Evolutionary conservation across 2,329 filamentous ascomycete species (phyloP).

Genomic region (Coniochaeta sp.): DNA sequence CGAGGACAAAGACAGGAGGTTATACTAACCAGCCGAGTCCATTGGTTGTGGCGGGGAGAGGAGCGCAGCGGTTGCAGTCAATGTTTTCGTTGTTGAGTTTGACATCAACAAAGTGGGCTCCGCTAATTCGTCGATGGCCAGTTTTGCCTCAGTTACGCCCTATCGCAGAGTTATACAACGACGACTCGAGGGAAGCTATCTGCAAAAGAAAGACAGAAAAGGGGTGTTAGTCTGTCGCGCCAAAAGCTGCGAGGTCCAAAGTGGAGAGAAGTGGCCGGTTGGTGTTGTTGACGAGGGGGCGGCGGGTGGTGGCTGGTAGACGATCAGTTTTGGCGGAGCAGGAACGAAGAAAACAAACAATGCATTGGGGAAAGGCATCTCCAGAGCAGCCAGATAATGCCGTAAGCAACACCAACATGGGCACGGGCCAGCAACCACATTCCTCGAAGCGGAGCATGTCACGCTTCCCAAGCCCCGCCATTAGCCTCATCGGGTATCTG

Average conservation of each 20-base stretch:
- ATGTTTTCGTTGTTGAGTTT: conserved; percentile 2
- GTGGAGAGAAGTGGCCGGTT: background rate
- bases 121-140: background rate
- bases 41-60: background rate
- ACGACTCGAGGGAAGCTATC: background rate
- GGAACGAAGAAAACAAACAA: background rate
- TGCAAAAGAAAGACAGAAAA: background rate
- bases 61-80: background rate
- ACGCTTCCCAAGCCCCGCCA: background rate
- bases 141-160: background rate
- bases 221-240: background rate
- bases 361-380: background rate
- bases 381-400: background rate
- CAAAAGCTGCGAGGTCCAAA: background rate
- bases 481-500: background rate
- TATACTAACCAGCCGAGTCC: conserved; percentile 3
- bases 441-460: background rate
- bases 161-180: background rate
- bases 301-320: background rate
- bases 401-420: background rate
- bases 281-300: background rate
- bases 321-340: background rate
- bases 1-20: background rate
- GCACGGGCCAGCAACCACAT: background rate
- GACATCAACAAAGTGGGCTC: conserved; percentile 4